Evolutionary conservation across 2,329 filamentous ascomycete genomes (phyloP).

Genomic region (Tolypocladium endophyticum): DNA sequence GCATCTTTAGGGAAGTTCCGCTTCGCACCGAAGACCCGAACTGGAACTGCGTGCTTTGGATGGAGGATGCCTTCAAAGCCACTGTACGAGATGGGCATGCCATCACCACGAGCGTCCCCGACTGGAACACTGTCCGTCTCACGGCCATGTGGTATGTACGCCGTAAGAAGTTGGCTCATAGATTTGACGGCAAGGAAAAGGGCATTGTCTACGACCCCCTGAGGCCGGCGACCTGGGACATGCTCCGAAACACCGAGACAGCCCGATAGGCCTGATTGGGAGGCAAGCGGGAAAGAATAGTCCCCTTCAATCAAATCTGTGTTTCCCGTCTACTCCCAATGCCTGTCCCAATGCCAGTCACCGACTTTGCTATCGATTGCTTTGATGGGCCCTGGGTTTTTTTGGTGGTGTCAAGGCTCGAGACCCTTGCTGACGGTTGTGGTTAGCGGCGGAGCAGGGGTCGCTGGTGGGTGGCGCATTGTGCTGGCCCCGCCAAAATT

Average conservation of each 20-base stretch:
- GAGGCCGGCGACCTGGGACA: constrained; percentile 23
- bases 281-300: too few species aligned
- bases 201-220: constrained; percentile 14
- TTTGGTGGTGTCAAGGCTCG: background rate
- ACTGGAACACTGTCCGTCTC: constrained; percentile 24
- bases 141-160: constrained; percentile 26
- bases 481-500: constrained; percentile 4
- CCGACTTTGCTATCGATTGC: too few species aligned
- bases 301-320: background rate
- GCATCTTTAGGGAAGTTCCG: constrained; percentile 18
- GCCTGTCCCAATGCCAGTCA: background rate
- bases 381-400: background rate
- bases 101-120: constrained; percentile 18
- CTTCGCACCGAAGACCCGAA: constrained; percentile 15
- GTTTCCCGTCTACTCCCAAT: background rate
- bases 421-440: background rate
- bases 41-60: constrained; percentile 34
- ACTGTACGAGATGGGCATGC: constrained; percentile 17
- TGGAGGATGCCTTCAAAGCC: constrained; percentile 25
- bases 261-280: background rate
- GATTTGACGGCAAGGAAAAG: constrained; percentile 24
- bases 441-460: background rate
- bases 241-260: constrained; percentile 16
- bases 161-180: constrained; percentile 25
- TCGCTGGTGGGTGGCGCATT: background rate